phyloP scores from a whole-genome alignment of 495 filamentous ascomycete species.

The Endocarpon pusillum region DNA sequence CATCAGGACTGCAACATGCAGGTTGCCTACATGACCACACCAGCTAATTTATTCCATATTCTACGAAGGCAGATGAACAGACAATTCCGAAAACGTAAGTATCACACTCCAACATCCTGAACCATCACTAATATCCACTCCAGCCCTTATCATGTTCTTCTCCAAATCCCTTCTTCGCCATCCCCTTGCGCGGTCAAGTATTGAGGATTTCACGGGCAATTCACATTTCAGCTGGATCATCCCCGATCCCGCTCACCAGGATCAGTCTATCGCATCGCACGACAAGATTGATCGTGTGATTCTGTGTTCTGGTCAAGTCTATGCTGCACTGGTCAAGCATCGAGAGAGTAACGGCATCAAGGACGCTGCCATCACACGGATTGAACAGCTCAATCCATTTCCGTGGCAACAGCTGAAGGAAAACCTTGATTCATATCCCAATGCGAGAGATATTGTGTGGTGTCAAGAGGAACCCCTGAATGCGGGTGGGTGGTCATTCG shows the following conservation, averaged over 20 bases:
- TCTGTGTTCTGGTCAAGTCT: constrained; percentile 89
- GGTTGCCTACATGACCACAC: constrained; percentile 83
- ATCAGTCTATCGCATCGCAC: constrained; percentile 49
- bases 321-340: constrained; percentile 76
- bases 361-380: constrained; percentile 79
- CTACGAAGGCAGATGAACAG: constrained; percentile 94
- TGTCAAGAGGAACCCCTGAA: constrained; percentile 94
- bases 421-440: constrained; percentile 90
- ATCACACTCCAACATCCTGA: background rate
- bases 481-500: constrained; percentile 87
- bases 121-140: background rate
- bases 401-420: constrained; percentile 91
- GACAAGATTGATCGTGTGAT: constrained; percentile 89
- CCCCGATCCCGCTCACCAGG: constrained; percentile 68
- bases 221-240: constrained; percentile 96
- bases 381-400: constrained; percentile 98
- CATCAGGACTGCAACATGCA: constrained; percentile 99
- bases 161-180: constrained; percentile 88
- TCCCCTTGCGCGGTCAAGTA: constrained; percentile 69
- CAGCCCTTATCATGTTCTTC: constrained; percentile 92
- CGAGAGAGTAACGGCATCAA: constrained; percentile 69
- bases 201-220: constrained; percentile 78
- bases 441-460: constrained; percentile 93
- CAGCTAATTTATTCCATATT: constrained; percentile 90
- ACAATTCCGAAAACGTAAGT: constrained; percentile 96